These are phyloP conservation scores for Zymoseptoria pseudotritici DNA, from an alignment of 2,329 filamentous ascomycete species.

Conservation along the genomic window DNA sequence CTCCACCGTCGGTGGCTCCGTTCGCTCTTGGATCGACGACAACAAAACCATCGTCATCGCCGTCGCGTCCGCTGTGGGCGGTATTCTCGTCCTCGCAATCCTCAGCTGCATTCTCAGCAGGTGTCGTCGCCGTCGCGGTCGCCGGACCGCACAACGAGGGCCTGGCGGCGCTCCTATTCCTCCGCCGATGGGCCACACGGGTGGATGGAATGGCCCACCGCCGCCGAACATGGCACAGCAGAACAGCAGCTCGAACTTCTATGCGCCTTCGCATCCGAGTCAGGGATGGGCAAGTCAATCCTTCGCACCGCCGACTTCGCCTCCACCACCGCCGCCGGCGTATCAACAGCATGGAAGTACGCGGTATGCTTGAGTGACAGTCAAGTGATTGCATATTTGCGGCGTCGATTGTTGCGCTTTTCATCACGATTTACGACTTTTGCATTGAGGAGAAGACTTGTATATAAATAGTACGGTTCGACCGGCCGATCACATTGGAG, in stretches of 20 bases:
- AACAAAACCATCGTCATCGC: slow-evolving; percentile 81
- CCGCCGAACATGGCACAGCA: slow-evolving; percentile 14
- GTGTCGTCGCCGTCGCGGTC: slow-evolving; percentile 34
- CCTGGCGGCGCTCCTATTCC: slow-evolving; percentile 18
- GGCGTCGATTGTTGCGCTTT: neutral
- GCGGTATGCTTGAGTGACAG: slow-evolving; percentile 11
- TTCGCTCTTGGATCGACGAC: slow-evolving; percentile 65
- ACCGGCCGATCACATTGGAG: neutral
- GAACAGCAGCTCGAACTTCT: slow-evolving; percentile 4
- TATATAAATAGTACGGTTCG: neutral
- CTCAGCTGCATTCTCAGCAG: slow-evolving; percentile 58
- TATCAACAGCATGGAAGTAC: slow-evolving; percentile 12
- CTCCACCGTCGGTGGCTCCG: slow-evolving; percentile 59
- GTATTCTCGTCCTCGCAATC: slow-evolving; percentile 62
- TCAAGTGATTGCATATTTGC: neutral
- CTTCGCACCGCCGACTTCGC: slow-evolving; percentile 10
- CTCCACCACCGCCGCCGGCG: slow-evolving; percentile 17
- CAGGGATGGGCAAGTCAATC: slow-evolving; percentile 20
- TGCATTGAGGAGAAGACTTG: neutral
- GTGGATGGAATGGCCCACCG: slow-evolving; percentile 26
- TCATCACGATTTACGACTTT: neutral
- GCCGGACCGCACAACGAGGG: slow-evolving; percentile 12
- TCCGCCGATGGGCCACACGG: slow-evolving; percentile 7
- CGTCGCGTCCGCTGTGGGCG: slow-evolving; percentile 63
- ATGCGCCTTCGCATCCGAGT: slow-evolving; percentile 12